phyloP scores from a whole-genome alignment of 192 early-diverging fungal genomes.

The Radiomyces spectabilis region DNA sequence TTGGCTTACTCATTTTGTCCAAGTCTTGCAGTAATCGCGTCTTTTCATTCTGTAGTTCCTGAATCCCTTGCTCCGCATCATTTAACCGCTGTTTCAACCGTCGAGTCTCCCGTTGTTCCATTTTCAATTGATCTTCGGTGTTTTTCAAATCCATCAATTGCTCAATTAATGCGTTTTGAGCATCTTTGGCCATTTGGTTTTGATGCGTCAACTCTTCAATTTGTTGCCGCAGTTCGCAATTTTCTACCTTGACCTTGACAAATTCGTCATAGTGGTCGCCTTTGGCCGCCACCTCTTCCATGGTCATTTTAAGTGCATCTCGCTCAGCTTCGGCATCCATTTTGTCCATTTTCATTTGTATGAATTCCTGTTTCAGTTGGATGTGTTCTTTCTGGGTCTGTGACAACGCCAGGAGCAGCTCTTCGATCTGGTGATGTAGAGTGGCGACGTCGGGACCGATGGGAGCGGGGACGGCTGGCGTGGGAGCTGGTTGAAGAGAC shows the following conservation, averaged over 20 bases:
- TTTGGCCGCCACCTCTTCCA: no score
- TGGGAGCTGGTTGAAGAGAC: background rate
- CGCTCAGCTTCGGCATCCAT: slow-evolving; percentile 10
- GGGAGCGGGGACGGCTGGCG: background rate
- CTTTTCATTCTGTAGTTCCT: slow-evolving; percentile 7
- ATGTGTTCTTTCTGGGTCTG: slow-evolving; percentile 6
- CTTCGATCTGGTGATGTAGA: slow-evolving; percentile 16
- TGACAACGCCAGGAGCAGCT: slow-evolving; percentile 4
- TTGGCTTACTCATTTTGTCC: background rate
- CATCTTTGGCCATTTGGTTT: slow-evolving; percentile 6
- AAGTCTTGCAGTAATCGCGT: slow-evolving; percentile 1
- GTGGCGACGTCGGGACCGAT: slow-evolving; percentile 1
- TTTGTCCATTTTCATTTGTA: slow-evolving; percentile 10
- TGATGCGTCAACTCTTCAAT: background rate
- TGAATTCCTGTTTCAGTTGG: slow-evolving; percentile 2
- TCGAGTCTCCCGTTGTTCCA: background rate
- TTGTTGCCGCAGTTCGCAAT: slow-evolving; percentile 8
- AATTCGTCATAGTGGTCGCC: no score
- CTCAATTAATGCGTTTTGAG: slow-evolving; percentile 13
- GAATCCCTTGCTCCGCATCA: slow-evolving; percentile 1
- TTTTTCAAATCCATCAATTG: slow-evolving; percentile 11
- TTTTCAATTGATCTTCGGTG: background rate
- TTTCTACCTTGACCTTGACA: no score
- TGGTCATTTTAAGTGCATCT: background rate
- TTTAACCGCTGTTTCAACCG: background rate